Evolutionary conservation across 331 rosid genomes (phyloP).

Genomic region (Erythrophleum ivorense): DNA sequence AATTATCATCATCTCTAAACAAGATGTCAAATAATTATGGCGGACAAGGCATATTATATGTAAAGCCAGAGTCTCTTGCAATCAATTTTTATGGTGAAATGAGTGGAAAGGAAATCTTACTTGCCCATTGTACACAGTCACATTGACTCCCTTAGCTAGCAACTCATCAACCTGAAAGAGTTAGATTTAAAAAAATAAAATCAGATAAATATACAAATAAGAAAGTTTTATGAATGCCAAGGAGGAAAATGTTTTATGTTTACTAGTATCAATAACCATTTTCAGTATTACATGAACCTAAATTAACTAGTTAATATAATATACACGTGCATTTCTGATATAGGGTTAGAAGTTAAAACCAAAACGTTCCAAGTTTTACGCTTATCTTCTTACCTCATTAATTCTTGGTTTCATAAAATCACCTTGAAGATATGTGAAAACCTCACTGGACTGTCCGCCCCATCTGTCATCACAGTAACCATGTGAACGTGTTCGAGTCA

Average conservation of each 20-base stretch:
- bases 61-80: too few species aligned
- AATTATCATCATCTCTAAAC: neutral
- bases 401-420: constrained; percentile 96
- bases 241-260: neutral
- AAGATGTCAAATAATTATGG: too few species aligned
- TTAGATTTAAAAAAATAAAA: neutral
- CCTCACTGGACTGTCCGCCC: constrained; percentile 64
- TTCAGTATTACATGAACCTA: neutral
- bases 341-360: neutral
- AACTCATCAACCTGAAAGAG: constrained; percentile 76
- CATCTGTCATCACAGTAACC: constrained; percentile 57
- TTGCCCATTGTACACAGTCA: constrained; percentile 89
- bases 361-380: neutral
- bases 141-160: constrained; percentile 81
- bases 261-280: neutral
- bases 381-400: constrained; percentile 59
- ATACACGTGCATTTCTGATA: neutral
- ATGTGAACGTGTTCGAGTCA: neutral
- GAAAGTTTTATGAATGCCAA: neutral
- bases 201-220: neutral
- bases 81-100: neutral
- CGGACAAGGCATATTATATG: too few species aligned
- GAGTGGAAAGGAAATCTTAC: constrained; percentile 48
- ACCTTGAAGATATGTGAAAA: constrained; percentile 49
- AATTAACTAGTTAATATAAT: neutral